Evolutionary conservation across 1,139 yeast species (phyloP), one percentile per base, ranked within the genome.

Genomic region (Kodamaea alishanica): DNA sequence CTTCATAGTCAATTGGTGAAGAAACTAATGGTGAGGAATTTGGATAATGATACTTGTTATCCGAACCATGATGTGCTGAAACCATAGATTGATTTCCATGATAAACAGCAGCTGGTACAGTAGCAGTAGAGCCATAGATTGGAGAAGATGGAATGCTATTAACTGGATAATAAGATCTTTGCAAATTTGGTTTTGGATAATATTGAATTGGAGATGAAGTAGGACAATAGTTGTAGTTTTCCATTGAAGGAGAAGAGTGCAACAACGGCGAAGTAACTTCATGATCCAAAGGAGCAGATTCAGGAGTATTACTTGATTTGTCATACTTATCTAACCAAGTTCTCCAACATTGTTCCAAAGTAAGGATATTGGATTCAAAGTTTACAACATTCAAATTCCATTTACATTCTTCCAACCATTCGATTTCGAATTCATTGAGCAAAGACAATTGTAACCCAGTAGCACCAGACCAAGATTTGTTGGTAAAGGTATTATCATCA

Each of bases 401-500:
- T 42, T 64, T 63, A 26, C 65, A 56, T 36, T 67, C 74, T 10
- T 53, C 55, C 38, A 92, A 73, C 97, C 97, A 92, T 35, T 67
- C 70, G 42, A 76, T 75, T 66, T 92, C 98, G 47, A 78, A 68
- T 22, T 61, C 56, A 53, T 90, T 88, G 45, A 92, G 70, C 29
- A 73, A 65, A 3, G 54, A 54, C 39, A 87, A 71, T 10, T 77
- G 66, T 47, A 92, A 73, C 23, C 95, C 95, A 9, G 97, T 86
- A 20, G 97, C 97, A 41, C 89, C 92, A 34, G 89, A 77, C 98
- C 98, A 92, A 7, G 96, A 88, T 56, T 81, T 81, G 65, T 90
- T 92, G 45, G 96, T 89, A 56, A 92, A 92, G 23, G 97, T 92
- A 64, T 90, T 89, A 66, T 92, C 98, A 61, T 92, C 97, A 58